phyloP scores from a whole-genome alignment of 495 filamentous ascomycete species.

The Poronia punctata region DNA sequence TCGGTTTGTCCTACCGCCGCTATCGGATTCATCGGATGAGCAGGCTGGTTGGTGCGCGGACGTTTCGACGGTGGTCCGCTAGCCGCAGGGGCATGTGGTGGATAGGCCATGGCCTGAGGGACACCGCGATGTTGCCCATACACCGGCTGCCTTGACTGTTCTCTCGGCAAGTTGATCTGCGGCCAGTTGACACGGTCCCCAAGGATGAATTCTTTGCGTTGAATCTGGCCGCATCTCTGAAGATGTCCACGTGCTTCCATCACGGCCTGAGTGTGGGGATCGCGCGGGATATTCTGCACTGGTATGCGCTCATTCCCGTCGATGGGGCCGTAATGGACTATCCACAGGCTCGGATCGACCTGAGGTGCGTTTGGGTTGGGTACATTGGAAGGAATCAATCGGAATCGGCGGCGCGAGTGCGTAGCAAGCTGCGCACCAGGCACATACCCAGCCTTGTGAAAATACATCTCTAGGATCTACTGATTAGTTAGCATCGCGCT shows the following conservation, averaged over 20 bases:
- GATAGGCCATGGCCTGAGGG: slow-evolving; percentile 46
- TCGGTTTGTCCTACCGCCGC: slow-evolving; percentile 34
- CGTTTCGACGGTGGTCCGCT: slow-evolving; percentile 43
- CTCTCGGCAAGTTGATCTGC: slow-evolving; percentile 61
- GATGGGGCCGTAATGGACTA: slow-evolving; percentile 81
- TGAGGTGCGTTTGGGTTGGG: slow-evolving; percentile 53
- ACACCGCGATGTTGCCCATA: slow-evolving; percentile 34
- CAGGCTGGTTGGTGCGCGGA: slow-evolving; percentile 25
- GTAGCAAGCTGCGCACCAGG: slow-evolving; percentile 61
- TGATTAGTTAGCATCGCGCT: background rate
- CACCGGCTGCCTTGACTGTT: slow-evolving; percentile 36
- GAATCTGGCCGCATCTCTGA: slow-evolving; percentile 70
- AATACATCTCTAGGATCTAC: slow-evolving; percentile 69
- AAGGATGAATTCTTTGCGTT: slow-evolving; percentile 90
- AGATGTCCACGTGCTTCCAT: slow-evolving; percentile 60
- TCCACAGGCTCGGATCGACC: slow-evolving; percentile 78
- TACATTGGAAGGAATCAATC: slow-evolving; percentile 58
- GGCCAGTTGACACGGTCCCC: slow-evolving; percentile 86
- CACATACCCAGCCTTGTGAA: slow-evolving; percentile 71
- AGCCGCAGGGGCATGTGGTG: slow-evolving; percentile 32
- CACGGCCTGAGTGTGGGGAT: slow-evolving; percentile 51
- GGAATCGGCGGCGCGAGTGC: slow-evolving; percentile 76
- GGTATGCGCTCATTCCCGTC: slow-evolving; percentile 67
- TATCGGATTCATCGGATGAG: slow-evolving; percentile 20
- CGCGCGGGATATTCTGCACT: slow-evolving; percentile 50